Evolutionary conservation across 2,329 filamentous ascomycete species (phyloP), one percentile per base, ranked within the genome.

Genomic region (Penicillium sp.): DNA sequence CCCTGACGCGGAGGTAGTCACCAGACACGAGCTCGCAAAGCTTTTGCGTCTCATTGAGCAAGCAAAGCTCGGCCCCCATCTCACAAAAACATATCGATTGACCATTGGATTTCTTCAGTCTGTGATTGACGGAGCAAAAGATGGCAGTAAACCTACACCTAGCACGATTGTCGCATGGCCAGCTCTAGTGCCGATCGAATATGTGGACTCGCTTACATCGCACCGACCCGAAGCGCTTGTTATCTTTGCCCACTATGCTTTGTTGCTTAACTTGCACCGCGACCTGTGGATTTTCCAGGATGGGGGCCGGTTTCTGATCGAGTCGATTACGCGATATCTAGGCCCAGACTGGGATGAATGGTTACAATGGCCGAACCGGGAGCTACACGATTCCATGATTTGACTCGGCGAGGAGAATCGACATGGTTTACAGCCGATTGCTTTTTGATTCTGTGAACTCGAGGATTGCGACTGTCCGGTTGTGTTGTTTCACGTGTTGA

Each of bases 221-320:
- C 58, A 66, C 26, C 59, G 63, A 12, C 69, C 72, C 0, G 71
- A 74, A 59, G 69, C 71, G 3, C 59, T 75, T 1, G 62, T 71
- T 9, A 65, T 76, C 12, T 63, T 74, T 7, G 71, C 71, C 2
- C 67, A 75, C 58, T 75, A 68, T 56, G 70, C 65, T 5, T 64
- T 70, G 1, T 9, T 74, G 2, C 48, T 76, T 14, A 70, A 75
- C 55, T 56, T 60, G 9, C 65, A 64, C 20, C 62, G 63, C 16
- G 61, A 69, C 11, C 66, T 62, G 33, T 76, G 74, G 73, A 59
- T 65, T 2, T 64, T 72, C 40, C 66, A 63, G 4, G 59, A 69
- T 59, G 59, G 64, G n/a, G 68, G 68, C 3, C 5, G 16, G 7
- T 65, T 59, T 45, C 18, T 70, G 9, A 60, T 69, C 14, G 38